Conservation (phyloP, 768 basidiomycete genomes). For the Boletus rubroflammeus region DNA sequence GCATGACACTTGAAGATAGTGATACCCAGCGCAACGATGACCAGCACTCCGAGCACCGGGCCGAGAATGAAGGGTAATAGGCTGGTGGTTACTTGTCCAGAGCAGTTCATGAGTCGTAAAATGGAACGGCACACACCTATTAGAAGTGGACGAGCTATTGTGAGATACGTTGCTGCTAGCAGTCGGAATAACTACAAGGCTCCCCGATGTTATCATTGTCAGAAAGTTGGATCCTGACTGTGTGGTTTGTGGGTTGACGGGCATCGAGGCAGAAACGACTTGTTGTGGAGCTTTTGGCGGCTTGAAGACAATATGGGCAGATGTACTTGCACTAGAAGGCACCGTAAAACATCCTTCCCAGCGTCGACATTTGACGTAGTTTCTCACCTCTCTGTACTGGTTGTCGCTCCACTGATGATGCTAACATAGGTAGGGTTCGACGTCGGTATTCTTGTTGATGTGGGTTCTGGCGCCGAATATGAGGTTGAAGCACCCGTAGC, state of each 20-base stretch:
- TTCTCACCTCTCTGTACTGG: constrained; percentile 9
- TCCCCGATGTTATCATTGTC: constrained; percentile 4
- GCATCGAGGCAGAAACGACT: not conserved
- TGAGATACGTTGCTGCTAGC: not conserved
- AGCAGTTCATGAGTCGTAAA: not conserved
- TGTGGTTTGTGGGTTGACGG: not conserved
- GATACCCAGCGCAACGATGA: constrained; percentile 4
- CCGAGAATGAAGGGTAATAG: constrained; percentile 11
- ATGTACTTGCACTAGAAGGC: not conserved
- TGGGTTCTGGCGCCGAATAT: not conserved
- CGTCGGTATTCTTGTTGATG: not conserved
- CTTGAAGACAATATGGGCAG: not conserved
- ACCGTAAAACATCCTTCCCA: not conserved
- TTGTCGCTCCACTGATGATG: not conserved
- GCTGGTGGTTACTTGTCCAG: constrained; percentile 7
- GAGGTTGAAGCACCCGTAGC: not conserved
- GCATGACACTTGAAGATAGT: constrained; percentile 2
- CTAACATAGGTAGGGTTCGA: not conserved
- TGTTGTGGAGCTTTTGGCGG: not conserved
- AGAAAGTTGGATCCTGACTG: not conserved
- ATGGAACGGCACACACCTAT: constrained; percentile 8
- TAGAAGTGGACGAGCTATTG: not conserved
- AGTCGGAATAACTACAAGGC: constrained; percentile 4
- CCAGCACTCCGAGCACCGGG: constrained; percentile 4
- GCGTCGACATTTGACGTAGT: not conserved